phyloP scores from a whole-genome alignment of 2,329 filamentous ascomycete species.

The Diaporthe sp. region DNA sequence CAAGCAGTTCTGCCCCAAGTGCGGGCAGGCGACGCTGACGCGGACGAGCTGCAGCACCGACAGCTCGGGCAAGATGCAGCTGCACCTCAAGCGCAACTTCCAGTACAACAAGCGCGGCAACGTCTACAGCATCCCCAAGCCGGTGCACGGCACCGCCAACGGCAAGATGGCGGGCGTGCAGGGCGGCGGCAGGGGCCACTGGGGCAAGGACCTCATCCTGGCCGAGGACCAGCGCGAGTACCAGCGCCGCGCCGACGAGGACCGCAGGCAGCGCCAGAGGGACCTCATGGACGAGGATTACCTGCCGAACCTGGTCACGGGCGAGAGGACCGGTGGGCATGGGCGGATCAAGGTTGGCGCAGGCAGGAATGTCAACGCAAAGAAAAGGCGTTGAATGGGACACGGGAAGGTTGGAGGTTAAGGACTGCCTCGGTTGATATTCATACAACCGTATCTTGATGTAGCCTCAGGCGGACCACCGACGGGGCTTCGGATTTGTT shows the following conservation, averaged over 20 bases:
- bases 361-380: constrained; percentile 88
- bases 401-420: no score
- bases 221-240: constrained; percentile 98
- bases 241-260: constrained; percentile 71
- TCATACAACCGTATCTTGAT: not conserved
- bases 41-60: constrained; percentile 90
- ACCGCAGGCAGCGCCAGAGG: constrained; percentile 77
- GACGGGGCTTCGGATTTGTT: not conserved
- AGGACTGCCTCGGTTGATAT: not conserved
- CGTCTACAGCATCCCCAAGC: constrained; percentile 93
- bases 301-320: constrained; percentile 86
- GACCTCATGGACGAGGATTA: constrained; percentile 98
- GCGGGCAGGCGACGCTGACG: constrained; percentile 88
- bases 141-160: constrained; percentile 83
- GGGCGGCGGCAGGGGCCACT: constrained; percentile 86
- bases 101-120: constrained; percentile 97
- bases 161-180: constrained; percentile 75
- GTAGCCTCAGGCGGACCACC: not conserved
- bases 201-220: constrained; percentile 87
- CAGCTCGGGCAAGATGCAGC: constrained; percentile 81
- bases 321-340: constrained; percentile 75
- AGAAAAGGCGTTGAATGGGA: constrained; percentile 66
- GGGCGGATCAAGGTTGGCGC: constrained; percentile 86
- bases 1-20: constrained; percentile 93
- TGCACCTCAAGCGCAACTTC: constrained; percentile 95